phyloP scores from a whole-genome alignment of 306 rosid species.

The Cucurbita argyrosperma region DNA sequence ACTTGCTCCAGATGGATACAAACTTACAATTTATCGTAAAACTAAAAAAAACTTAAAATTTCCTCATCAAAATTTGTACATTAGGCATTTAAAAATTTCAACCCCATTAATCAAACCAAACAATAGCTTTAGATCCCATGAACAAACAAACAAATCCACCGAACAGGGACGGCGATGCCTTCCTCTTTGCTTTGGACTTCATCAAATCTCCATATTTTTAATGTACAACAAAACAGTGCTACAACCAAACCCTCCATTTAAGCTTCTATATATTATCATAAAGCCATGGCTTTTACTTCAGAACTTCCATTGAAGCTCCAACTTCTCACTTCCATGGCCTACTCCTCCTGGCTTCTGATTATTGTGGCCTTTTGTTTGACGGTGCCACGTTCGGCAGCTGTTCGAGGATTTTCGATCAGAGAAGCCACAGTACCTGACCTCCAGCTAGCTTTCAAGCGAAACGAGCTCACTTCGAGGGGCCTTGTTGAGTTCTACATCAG shows the following conservation, averaged over 20 bases:
- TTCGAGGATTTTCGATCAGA: slow-evolving; percentile 2
- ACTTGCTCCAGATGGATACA: too few species aligned
- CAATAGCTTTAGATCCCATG: background rate
- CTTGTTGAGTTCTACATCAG: slow-evolving; percentile 25
- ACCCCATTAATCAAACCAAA: background rate
- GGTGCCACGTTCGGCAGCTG: background rate
- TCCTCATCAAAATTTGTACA: background rate
- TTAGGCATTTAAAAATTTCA: background rate
- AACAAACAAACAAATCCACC: background rate
- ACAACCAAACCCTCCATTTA: background rate
- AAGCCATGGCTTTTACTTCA: background rate
- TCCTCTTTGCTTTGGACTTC: background rate
- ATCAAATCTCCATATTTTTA: background rate
- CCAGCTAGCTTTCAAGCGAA: slow-evolving; percentile 28
- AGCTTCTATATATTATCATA: background rate
- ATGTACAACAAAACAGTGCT: background rate
- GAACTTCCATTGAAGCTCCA: background rate
- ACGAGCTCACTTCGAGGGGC: slow-evolving; percentile 22
- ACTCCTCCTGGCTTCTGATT: slow-evolving; percentile 12
- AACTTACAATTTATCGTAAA: too few species aligned
- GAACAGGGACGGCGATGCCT: slow-evolving; percentile 8
- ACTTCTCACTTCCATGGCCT: slow-evolving; percentile 10
- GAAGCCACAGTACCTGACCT: slow-evolving; percentile 38
- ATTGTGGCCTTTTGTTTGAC: background rate
- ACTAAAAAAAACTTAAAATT: background rate